Conservation (phyloP, 2,329 filamentous ascomycete species). For the Penicillium sclerotiorum region DNA sequence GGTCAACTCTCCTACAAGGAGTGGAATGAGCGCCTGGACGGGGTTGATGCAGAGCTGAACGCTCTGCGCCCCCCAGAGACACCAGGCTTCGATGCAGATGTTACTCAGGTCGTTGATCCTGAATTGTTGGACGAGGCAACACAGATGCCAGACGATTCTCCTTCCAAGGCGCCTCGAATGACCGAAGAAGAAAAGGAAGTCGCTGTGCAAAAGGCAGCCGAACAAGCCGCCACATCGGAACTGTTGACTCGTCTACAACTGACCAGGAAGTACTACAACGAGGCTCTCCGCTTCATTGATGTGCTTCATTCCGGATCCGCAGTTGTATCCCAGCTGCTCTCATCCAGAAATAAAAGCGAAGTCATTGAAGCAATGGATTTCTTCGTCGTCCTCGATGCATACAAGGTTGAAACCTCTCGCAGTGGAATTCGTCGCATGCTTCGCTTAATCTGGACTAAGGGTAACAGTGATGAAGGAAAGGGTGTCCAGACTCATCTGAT, state of each 20-base stretch:
- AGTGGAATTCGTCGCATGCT: constrained; percentile 93
- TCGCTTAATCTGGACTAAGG: constrained; percentile 97
- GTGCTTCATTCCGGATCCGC: constrained; percentile 81
- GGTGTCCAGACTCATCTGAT: constrained; percentile 96
- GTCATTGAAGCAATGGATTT: constrained; percentile 99
- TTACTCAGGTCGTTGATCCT: constrained; percentile 75
- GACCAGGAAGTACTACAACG: constrained; percentile 87
- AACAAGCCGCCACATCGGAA: constrained; percentile 86
- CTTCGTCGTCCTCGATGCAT: constrained; percentile 91
- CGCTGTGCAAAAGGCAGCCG: constrained; percentile 75
- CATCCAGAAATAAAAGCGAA: constrained; percentile 96
- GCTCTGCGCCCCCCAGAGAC: constrained; percentile 74
- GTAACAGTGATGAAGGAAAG: constrained; percentile 98
- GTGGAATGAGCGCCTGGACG: constrained; percentile 80
- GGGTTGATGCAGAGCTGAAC: constrained; percentile 79
- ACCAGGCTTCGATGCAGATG: constrained; percentile 70
- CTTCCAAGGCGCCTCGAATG: constrained; percentile 68
- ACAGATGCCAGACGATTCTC: constrained; percentile 67
- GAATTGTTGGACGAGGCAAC: constrained; percentile 87
- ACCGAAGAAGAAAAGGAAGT: constrained; percentile 76
- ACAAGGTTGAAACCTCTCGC: constrained; percentile 93
- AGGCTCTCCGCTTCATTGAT: constrained; percentile 91
- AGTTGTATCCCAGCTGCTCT: constrained; percentile 81
- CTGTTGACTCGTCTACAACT: constrained; percentile 84
- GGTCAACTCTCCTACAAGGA: constrained; percentile 82